A percentile compares a stretch with the other conserved stretches of the same genome.
These are phyloP conservation scores for Blastobotrys attinorum DNA, from an alignment of 805 yeast species.

Conservation along the genomic window DNA sequence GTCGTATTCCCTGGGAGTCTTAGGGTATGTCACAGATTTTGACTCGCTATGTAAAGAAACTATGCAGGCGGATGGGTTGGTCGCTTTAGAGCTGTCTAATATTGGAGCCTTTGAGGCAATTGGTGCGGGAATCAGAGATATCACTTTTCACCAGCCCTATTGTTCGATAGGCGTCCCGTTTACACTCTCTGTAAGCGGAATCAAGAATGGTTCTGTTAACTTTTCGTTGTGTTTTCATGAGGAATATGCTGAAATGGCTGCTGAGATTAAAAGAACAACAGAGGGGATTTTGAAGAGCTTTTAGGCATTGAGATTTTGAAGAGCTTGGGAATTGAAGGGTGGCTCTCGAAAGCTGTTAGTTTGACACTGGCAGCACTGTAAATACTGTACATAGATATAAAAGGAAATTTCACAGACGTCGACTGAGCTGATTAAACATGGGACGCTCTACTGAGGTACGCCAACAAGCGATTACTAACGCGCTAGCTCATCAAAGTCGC, in stretches of 20 bases:
- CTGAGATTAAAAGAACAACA: too few species aligned
- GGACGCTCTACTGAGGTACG: too few species aligned
- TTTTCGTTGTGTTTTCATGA: background rate
- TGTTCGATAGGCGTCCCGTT: background rate
- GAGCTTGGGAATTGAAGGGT: too few species aligned
- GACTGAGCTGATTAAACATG: too few species aligned
- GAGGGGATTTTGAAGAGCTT: too few species aligned
- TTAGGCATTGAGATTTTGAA: too few species aligned
- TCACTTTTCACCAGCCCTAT: background rate
- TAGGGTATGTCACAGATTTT: background rate
- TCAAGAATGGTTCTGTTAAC: background rate
- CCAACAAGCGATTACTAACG: too few species aligned
- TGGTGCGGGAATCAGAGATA: background rate
- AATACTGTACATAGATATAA: too few species aligned
- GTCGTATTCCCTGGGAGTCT: background rate
- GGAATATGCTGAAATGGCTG: background rate
- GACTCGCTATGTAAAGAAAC: background rate
- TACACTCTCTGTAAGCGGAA: background rate
- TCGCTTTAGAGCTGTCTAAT: background rate
- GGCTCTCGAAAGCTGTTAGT: too few species aligned
- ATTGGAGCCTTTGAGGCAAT: background rate
- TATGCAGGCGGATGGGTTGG: background rate
- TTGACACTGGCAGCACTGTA: too few species aligned
- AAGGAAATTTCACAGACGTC: too few species aligned
- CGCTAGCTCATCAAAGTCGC: too few species aligned